Base-by-base conservation (phyloP, 192 early-diverging fungal species). In the Entomortierella lignicola region DNA sequence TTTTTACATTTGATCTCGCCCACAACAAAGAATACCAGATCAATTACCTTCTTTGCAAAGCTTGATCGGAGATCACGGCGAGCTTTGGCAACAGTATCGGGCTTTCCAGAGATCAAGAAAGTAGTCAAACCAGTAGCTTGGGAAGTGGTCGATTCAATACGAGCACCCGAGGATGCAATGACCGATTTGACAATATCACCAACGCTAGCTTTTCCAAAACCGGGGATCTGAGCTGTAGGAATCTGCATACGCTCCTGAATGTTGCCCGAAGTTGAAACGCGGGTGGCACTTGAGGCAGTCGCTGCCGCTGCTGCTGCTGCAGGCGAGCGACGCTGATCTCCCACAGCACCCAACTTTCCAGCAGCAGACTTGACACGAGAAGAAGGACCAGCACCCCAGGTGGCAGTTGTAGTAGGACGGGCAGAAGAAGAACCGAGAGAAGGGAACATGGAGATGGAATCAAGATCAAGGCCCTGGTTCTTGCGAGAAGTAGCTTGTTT, bases 131-230 rank as follows among this genome's bases (percentile, higher is more conserved):
- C 86, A 25, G 88, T 87, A 39, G 85, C 88, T 32, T 84, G 75
- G 84, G 93, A 91, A 34, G 92, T 92, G 44, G 94, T 93, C 17
- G 93, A 85, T 48, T 97, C 94, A 61, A 98, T 97, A 25, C 88
- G 86, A 12, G 95, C 94, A 58, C 87, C 83, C 2, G 91, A 92
- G 47, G 85, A 86, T 55, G 83, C 72, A 73, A 87, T 90, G n/a
- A 91, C 88, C 47, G 83, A 69, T 63, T 86, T 86, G 52, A 89
- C 89, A 12, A 85, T 72, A 31, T 90, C 90, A 47, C 82, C 85
- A 10, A 87, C 82, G 15, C 83, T 73, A 32, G 80, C 80, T 65
- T 77, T 86, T 80, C 71, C 74, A 72, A 68, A 82, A 42, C 56
- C 70, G 29, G 72, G 73, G 60, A 85, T 84, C 39, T 88, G 85